Percentiles rank a stretch among this genome's conserved stretches.
These are phyloP conservation scores for Penicillium expansum DNA, from an alignment of 2,329 filamentous ascomycete genomes.

Conservation along the genomic window DNA sequence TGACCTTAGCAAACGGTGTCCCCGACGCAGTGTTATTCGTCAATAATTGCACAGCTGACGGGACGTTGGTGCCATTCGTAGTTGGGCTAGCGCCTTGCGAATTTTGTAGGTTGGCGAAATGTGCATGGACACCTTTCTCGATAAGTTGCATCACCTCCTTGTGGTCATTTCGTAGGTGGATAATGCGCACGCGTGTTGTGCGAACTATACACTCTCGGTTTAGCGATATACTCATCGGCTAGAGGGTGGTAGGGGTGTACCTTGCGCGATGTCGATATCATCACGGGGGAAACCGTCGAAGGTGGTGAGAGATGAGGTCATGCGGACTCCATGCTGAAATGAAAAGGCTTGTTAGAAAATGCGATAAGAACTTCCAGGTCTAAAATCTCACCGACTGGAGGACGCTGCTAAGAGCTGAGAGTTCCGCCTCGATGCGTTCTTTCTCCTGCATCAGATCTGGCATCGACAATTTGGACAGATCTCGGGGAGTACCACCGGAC, in stretches of 20 bases:
- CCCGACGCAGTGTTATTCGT: constrained; percentile 43
- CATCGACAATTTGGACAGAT: constrained; percentile 66
- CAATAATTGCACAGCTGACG: constrained; percentile 22
- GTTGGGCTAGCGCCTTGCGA: constrained; percentile 42
- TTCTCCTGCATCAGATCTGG: constrained; percentile 80
- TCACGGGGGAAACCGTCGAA: constrained; percentile 87
- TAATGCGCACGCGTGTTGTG: constrained; percentile 87
- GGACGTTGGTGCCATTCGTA: constrained; percentile 23
- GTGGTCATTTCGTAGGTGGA: constrained; percentile 87
- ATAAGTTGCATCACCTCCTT: constrained; percentile 81
- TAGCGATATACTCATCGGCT: constrained; percentile 10
- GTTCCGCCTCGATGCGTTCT: constrained; percentile 77
- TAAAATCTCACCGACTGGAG: constrained; percentile 71
- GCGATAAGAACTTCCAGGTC: not conserved
- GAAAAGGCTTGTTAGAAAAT: constrained; percentile 16
- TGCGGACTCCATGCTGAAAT: constrained; percentile 82
- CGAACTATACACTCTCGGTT: constrained; percentile 64
- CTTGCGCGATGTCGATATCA: constrained; percentile 93
- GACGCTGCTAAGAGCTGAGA: constrained; percentile 78
- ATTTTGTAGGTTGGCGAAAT: constrained; percentile 72
- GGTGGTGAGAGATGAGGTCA: constrained; percentile 84
- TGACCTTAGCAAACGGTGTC: constrained; percentile 82
- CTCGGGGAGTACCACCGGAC: constrained; percentile 57
- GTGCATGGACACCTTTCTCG: constrained; percentile 81
- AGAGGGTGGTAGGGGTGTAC: constrained; percentile 49